Evolutionary conservation across 2,329 filamentous ascomycete species (phyloP).

Genomic region (Phaeoacremonium minimum): DNA sequence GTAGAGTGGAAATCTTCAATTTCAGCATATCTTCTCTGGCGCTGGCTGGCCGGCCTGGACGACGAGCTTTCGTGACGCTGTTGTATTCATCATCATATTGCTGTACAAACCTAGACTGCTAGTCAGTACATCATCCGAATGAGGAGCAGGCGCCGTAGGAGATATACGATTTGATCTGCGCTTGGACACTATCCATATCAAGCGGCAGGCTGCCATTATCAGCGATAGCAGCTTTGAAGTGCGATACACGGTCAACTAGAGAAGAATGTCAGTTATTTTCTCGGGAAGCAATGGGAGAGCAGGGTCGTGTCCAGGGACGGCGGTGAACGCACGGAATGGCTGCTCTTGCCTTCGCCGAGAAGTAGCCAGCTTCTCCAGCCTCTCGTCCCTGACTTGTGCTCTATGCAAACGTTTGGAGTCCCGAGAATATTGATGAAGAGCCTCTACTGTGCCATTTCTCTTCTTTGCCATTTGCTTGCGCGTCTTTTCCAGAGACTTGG

Average conservation of each 20-base stretch:
- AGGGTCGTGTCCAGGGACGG: not conserved
- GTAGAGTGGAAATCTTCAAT: conserved; percentile 64
- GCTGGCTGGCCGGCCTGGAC: conserved; percentile 74
- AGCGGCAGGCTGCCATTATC: conserved; percentile 47
- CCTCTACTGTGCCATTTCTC: conserved; percentile 65
- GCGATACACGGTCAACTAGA: conserved; percentile 62
- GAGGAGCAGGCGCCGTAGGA: not conserved
- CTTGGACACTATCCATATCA: conserved; percentile 52
- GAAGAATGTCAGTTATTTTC: conserved; percentile 6
- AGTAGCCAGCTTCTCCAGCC: conserved; percentile 68
- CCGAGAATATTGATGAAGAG: conserved; percentile 82
- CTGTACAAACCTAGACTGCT: conserved; percentile 52
- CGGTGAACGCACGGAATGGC: conserved; percentile 56
- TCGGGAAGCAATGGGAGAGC: conserved; percentile 3
- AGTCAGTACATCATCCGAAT: conserved; percentile 3
- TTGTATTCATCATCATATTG: conserved; percentile 69
- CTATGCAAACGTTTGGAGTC: conserved; percentile 78
- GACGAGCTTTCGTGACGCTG: conserved; percentile 61
- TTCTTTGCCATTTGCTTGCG: conserved; percentile 90
- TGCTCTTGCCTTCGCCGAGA: conserved; percentile 70
- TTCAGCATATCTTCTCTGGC: conserved; percentile 74
- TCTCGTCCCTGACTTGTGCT: conserved; percentile 77
- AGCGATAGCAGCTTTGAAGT: conserved; percentile 65
- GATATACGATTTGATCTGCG: conserved; percentile 56
- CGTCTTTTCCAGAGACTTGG: conserved; percentile 74